Base-by-base conservation (phyloP, 441 rosid genomes). In the Melianthus villosus region DNA sequence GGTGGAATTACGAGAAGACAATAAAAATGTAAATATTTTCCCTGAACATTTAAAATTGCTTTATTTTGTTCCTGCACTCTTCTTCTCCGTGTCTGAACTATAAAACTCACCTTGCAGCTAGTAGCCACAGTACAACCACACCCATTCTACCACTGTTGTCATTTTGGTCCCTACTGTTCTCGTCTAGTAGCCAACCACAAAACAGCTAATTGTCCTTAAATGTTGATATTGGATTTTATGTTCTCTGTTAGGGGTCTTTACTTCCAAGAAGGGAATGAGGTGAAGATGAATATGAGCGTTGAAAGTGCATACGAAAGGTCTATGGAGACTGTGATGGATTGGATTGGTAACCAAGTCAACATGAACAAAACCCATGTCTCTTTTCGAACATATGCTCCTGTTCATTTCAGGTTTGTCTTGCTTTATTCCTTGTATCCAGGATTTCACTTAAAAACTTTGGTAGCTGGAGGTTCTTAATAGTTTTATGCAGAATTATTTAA, bases 1-100 rank as follows among this genome's bases (percentile, higher is more conserved):
- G 87, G 87, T 78, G 87, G 87, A 78, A 79, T 17, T 80, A 78
- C 8, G 87, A 78, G 44, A 78, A 78, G 63, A 74, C 82, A n/a
- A 67, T 75, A 20, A 65, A 44, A 59, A 80, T 77, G 82, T 74
- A n/a, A n/a, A n/a, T n/a, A n/a, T n/a, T n/a, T n/a, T n/a, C n/a
- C n/a, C n/a, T n/a, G n/a, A n/a, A n/a, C n/a, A n/a, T n/a, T n/a
- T n/a, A n/a, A n/a, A n/a, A n/a, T n/a, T n/a, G n/a, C n/a, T n/a
- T n/a, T n/a, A n/a, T n/a, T n/a, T n/a, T n/a, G n/a, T n/a, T n/a
- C n/a, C n/a, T n/a, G n/a, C n/a, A n/a, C n/a, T n/a, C n/a, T n/a
- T n/a, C n/a, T n/a, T n/a, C n/a, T n/a, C n/a, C n/a, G n/a, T n/a
- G n/a, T n/a, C n/a, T n/a, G n/a, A n/a, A n/a, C n/a, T n/a, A n/a